Percentiles rank a stretch among this genome's conserved stretches.
These are phyloP conservation scores for Hansenula lynferdii DNA, from an alignment of 1,139 yeast species.

Conservation along the genomic window DNA sequence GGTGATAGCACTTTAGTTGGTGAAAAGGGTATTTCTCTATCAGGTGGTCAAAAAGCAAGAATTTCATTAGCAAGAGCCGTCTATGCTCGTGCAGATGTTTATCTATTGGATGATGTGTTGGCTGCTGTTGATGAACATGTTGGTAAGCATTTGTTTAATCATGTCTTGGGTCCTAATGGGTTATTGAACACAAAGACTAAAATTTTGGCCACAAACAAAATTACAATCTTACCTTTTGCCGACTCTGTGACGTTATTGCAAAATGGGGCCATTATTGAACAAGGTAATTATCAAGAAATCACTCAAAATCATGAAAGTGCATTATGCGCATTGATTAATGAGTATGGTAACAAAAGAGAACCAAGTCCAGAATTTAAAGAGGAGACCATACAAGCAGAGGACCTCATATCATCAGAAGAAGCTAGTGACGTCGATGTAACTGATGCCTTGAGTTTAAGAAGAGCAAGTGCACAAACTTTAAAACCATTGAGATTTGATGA, in stretches of 20 bases:
- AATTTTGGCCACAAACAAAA: constrained; percentile 83
- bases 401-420: constrained; percentile 24
- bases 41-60: constrained; percentile 98
- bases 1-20: constrained; percentile 94
- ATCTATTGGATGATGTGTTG: constrained; percentile 85
- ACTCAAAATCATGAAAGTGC: constrained; percentile 45
- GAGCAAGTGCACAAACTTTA: constrained; percentile 66
- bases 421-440: constrained; percentile 20
- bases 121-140: constrained; percentile 97
- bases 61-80: constrained; percentile 92
- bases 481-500: constrained; percentile 34
- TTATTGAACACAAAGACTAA: constrained; percentile 71
- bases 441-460: constrained; percentile 46
- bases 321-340: constrained; percentile 61
- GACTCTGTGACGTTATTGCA: constrained; percentile 66
- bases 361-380: constrained; percentile 6
- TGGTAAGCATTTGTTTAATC: constrained; percentile 74
- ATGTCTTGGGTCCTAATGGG: constrained; percentile 80
- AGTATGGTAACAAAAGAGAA: constrained; percentile 59
- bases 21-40: constrained; percentile 92
- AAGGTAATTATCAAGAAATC: constrained; percentile 64
- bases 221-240: constrained; percentile 79
- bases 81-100: constrained; percentile 89
- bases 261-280: constrained; percentile 76
- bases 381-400: constrained; percentile 17